Percentiles rank a stretch among this genome's conserved stretches.
These are phyloP conservation scores for Hypomontagnella submonticulosa DNA, from an alignment of 495 filamentous ascomycete genomes.

Conservation along the genomic window DNA sequence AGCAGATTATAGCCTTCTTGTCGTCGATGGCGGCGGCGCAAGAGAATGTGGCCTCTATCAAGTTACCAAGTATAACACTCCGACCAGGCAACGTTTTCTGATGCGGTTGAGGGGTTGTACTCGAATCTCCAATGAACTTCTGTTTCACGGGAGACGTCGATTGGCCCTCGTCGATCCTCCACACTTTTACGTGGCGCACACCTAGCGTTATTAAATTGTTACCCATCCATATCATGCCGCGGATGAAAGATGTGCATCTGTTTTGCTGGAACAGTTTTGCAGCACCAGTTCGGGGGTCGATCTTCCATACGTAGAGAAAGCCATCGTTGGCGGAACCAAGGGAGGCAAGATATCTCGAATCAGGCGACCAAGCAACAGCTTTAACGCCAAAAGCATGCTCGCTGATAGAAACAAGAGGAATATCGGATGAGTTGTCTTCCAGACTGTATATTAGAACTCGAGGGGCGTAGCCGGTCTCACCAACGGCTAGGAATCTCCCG, in stretches of 20 bases:
- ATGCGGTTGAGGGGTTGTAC: slow-evolving; percentile 48
- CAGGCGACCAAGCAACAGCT: slow-evolving; percentile 87
- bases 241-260: slow-evolving; percentile 87
- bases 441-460: slow-evolving; percentile 90
- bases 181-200: slow-evolving; percentile 92
- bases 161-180: slow-evolving; percentile 77
- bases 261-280: slow-evolving; percentile 90
- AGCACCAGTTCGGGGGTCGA: slow-evolving; percentile 84
- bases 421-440: slow-evolving; percentile 78
- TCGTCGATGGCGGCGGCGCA: slow-evolving; percentile 79
- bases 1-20: slow-evolving; percentile 74
- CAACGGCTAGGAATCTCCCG: slow-evolving; percentile 88
- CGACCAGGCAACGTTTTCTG: slow-evolving; percentile 67
- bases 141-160: slow-evolving; percentile 60
- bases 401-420: slow-evolving; percentile 82
- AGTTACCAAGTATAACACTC: slow-evolving; percentile 76
- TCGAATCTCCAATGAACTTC: slow-evolving; percentile 56
- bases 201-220: slow-evolving; percentile 71
- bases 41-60: slow-evolving; percentile 86
- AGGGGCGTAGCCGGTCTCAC: slow-evolving; percentile 95
- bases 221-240: slow-evolving; percentile 90
- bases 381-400: slow-evolving; percentile 93
- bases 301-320: slow-evolving; percentile 90
- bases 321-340: slow-evolving; percentile 91
- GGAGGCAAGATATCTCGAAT: slow-evolving; percentile 87